These are phyloP conservation scores for Paramecium sexaurelia DNA, from an alignment of 73 alveolate species.

Conservation along the genomic window DNA sequence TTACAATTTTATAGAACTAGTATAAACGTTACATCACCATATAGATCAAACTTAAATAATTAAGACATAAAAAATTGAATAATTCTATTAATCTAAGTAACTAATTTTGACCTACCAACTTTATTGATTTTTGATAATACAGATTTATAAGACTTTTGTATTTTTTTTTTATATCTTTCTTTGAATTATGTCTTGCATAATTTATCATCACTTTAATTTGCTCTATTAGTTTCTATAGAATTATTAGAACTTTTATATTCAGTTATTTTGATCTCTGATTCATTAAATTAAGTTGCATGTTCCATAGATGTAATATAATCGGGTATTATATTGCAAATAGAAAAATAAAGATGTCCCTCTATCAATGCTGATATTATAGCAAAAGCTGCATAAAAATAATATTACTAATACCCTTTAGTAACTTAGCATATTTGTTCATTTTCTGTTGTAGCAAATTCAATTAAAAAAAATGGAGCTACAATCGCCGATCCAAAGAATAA, in stretches of 20 bases:
- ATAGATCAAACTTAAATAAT: conserved; percentile 48
- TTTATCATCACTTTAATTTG: background rate
- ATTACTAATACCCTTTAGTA: background rate
- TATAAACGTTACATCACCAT: conserved; percentile 20
- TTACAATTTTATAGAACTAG: conserved; percentile 24
- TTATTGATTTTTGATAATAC: background rate
- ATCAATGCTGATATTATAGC: background rate
- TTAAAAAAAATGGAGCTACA: background rate
- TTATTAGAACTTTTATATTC: background rate
- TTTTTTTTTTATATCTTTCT: background rate
- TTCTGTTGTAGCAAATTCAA: background rate
- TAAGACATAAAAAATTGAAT: background rate
- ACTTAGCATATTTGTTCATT: background rate
- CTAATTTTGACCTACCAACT: background rate
- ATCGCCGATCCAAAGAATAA: background rate
- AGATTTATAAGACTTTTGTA: background rate
- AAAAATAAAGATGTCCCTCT: background rate
- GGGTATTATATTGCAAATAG: background rate
- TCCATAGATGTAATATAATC: background rate
- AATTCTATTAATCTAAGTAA: background rate
- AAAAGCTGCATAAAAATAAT: conserved; percentile 22
- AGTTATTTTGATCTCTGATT: background rate
- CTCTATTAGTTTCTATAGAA: background rate
- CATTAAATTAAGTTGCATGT: background rate
- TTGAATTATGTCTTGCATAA: background rate